Base-by-base conservation (phyloP, 2,329 filamentous ascomycete species). In the Pseudocercospora macadamiae region DNA sequence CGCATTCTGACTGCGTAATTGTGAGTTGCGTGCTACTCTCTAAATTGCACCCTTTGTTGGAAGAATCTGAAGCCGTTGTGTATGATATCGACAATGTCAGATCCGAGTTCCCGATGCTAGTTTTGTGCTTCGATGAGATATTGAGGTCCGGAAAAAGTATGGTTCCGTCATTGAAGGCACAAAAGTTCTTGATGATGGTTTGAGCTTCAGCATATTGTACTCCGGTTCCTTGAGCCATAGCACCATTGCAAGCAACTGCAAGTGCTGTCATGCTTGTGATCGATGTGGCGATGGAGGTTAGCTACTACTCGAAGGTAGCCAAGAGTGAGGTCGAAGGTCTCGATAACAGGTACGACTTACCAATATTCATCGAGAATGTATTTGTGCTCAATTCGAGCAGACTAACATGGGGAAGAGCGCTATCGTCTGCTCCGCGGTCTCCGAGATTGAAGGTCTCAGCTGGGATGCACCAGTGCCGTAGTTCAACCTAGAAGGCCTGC, bases 131-230 rank as follows among this genome's bases (percentile, higher is more conserved):
- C 16, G 37, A 52, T 7, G 57, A 55, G 8, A 57, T 14, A 19
- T 60, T 54, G 26, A 42, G 37, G 3, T 25, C 51, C 10, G 26
- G 12, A 14, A 30, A 51, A 8, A 60, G 7, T 8, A 30, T 44
- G 9, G 28, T 39, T 14, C 34, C 9, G 1, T 54, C 36, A 7
- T 44, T 48, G 23, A 36, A 30, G 8, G 51, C 25, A 25, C 60
- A 63, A 25, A 63, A 60, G 57, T 23, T 39, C 6, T 48, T 32
- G 7, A 63, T 36, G 8, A 57, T 36, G 6, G 51, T 23, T 45
- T 26, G 52, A n/a, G 60, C 57, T 54, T 63, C 60, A 12, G 51
- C 21, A 26, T 57, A 47, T n/a, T 58, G 42, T 19, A 58, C 19
- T 18, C 60, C 60, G 12, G 60, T 63, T 23, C 54, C 54, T 7